Evolutionary conservation across 306 rosid genomes (phyloP), one percentile per base, ranked within the genome.

Genomic region (Carpinus fangiana): DNA sequence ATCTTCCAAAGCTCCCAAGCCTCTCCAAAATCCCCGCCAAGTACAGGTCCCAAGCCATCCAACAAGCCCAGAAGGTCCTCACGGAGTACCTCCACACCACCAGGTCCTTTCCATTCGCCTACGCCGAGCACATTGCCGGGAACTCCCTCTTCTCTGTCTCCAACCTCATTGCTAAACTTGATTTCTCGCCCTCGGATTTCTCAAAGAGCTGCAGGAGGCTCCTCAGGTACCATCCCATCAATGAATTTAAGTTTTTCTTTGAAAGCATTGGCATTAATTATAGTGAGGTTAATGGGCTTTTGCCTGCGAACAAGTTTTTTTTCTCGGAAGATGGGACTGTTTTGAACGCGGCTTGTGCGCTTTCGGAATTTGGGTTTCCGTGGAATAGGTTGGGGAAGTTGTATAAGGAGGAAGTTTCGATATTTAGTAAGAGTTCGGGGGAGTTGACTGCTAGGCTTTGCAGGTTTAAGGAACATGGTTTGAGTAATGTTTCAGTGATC

Each of bases 211-310:
- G 91, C 77, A 64, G 64, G 76, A 91, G 54, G 84, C 73, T 89
- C 75, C 85, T 93, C 72, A 87, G 96, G 88, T 91, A 93, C 82
- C 81, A 93, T 72, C 97, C 97, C 61, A 84, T 91, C 46, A 91
- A 93, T n/a, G 96, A 93, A 75, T 91, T 90, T 60, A 93, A 93
- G 78, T 89, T 93, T 75, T 93, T 93, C 81, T 90, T 91, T 64
- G 98, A 93, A 61, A 91, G 96, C 80, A 93, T 93, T 17, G 97
- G 98, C 48, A 80, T 93, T 8, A 79, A 69, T 11, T 83, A 82
- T 60, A 41, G 68, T 5, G 81, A 86, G 2, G 76, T 90, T 75
- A 48, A 54, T 36, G 28, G 70, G 31, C 61, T 86, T 43, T 67
- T 91, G 75, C 97, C 93, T 7, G 61, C 74, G 4, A 76, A 87